These are phyloP conservation scores for Santalum album DNA, from an alignment of 164 flowering plant species.

Conservation along the genomic window DNA sequence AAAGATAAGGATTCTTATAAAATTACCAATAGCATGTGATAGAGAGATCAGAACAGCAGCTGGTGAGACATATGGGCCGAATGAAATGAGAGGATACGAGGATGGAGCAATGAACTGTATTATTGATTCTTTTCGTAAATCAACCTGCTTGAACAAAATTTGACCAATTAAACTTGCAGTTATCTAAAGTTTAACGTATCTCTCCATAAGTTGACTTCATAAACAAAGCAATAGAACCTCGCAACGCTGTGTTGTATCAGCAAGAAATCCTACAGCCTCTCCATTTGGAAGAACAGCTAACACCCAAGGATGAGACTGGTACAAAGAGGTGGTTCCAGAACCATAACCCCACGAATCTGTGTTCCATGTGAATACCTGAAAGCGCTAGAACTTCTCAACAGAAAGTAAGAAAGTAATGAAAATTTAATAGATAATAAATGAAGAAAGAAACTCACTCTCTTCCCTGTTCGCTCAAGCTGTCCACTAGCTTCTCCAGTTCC, in stretches of 20 bases:
- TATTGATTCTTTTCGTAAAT: conserved; percentile 55
- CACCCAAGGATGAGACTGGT: conserved; percentile 98
- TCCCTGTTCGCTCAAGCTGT: conserved; percentile 86
- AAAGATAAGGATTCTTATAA: neutral
- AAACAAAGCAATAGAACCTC: conserved; percentile 40
- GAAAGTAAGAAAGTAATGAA: neutral
- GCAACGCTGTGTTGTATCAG: conserved; percentile 81
- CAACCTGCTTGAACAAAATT: conserved; percentile 42
- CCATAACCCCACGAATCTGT: conserved; percentile 89
- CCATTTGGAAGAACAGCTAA: conserved; percentile 83
- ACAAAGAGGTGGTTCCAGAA: conserved; percentile 73
- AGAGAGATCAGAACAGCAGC: conserved; percentile 54
- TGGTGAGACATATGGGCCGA: conserved; percentile 89
- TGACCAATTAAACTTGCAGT: neutral
- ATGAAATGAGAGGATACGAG: conserved; percentile 73
- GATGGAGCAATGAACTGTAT: conserved; percentile 52
- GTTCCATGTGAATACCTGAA: conserved; percentile 84
- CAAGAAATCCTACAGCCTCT: conserved; percentile 81
- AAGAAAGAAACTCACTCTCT: conserved; percentile 42
- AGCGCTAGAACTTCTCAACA: conserved; percentile 5
- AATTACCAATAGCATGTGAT: conserved; percentile 75
- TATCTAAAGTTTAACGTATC: no score
- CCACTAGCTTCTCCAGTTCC: conserved; percentile 97
- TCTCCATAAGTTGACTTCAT: neutral
- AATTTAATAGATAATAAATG: neutral